A percentile compares a stretch with the other conserved stretches of the same genome.
These are phyloP conservation scores for Xylariaceae sp. DNA, from an alignment of 2,329 filamentous ascomycete genomes.

Conservation along the genomic window DNA sequence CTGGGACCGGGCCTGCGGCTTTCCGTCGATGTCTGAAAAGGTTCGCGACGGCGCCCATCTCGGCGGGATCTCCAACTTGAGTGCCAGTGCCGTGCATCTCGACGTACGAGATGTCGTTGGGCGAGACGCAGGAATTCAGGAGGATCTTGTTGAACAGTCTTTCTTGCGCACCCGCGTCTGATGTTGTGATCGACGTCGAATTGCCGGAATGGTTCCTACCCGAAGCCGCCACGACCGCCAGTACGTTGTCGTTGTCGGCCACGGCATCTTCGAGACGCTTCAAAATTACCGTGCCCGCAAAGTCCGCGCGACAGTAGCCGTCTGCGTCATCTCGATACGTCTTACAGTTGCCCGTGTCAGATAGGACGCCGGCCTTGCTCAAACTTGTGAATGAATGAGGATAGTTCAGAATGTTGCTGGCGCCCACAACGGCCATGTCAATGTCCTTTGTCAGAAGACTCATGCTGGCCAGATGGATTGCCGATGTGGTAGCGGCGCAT, in stretches of 20 bases:
- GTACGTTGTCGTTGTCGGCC: conserved; percentile 31
- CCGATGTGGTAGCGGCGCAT: conserved; percentile 25
- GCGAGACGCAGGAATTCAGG: no score
- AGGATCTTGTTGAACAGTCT: no score
- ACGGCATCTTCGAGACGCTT: conserved; percentile 20
- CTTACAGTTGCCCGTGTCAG: conserved; percentile 17
- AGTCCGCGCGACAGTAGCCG: conserved; percentile 18
- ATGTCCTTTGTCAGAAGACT: conserved; percentile 59
- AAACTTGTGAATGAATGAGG: conserved; percentile 61
- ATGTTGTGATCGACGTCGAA: no score
- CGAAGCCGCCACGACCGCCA: conserved; percentile 22
- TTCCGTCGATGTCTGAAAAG: no score
- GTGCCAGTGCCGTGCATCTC: conserved; percentile 35
- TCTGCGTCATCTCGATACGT: conserved; percentile 16
- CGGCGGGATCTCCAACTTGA: conserved; percentile 35
- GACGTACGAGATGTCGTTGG: conserved; percentile 1
- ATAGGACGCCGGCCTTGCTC: conserved; percentile 54
- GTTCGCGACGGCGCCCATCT: conserved; percentile 31
- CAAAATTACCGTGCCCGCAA: conserved; percentile 15
- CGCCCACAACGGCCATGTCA: conserved; percentile 50
- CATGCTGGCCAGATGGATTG: conserved; percentile 40
- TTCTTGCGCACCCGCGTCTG: no score
- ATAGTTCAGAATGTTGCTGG: conserved; percentile 34
- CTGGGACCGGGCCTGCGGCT: neutral
- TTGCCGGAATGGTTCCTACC: no score